Percentiles rank a stretch among this genome's conserved stretches.
These are phyloP conservation scores for Alternaria ethzedia DNA, from an alignment of 2,329 filamentous ascomycete species.

Conservation along the genomic window DNA sequence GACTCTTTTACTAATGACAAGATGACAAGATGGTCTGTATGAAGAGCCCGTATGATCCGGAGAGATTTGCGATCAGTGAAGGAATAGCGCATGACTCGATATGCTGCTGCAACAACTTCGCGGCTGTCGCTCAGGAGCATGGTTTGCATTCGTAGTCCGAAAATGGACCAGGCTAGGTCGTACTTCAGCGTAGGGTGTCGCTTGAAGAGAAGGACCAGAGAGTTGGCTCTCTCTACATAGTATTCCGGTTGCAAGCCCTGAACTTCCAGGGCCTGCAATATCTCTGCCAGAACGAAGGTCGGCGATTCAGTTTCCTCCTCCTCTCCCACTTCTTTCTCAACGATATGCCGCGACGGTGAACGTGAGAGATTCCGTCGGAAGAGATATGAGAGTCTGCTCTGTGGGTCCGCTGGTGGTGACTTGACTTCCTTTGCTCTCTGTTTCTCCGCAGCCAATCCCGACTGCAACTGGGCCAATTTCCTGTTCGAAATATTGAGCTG, in stretches of 20 bases:
- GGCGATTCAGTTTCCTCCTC: constrained; percentile 80
- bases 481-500: constrained; percentile 89
- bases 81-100: constrained; percentile 90
- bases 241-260: constrained; percentile 91
- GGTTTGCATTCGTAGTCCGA: constrained; percentile 89
- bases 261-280: constrained; percentile 85
- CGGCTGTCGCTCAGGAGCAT: constrained; percentile 96
- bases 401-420: constrained; percentile 53
- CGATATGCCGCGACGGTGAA: constrained; percentile 56
- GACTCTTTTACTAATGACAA: constrained; percentile 92
- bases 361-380: constrained; percentile 63
- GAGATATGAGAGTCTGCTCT: constrained; percentile 62
- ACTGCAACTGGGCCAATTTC: constrained; percentile 66
- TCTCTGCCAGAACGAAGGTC: constrained; percentile 87
- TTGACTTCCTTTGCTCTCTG: constrained; percentile 63
- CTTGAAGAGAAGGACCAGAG: constrained; percentile 94
- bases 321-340: constrained; percentile 66
- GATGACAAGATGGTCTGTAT: constrained; percentile 92
- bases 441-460: constrained; percentile 66
- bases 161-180: constrained; percentile 93
- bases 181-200: constrained; percentile 92
- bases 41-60: constrained; percentile 82
- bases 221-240: constrained; percentile 92
- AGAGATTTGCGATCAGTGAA: constrained; percentile 91
- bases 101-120: constrained; percentile 93